Evolutionary conservation across 495 filamentous ascomycete genomes (phyloP).

Genomic region (Aspergillus cristatus): DNA sequence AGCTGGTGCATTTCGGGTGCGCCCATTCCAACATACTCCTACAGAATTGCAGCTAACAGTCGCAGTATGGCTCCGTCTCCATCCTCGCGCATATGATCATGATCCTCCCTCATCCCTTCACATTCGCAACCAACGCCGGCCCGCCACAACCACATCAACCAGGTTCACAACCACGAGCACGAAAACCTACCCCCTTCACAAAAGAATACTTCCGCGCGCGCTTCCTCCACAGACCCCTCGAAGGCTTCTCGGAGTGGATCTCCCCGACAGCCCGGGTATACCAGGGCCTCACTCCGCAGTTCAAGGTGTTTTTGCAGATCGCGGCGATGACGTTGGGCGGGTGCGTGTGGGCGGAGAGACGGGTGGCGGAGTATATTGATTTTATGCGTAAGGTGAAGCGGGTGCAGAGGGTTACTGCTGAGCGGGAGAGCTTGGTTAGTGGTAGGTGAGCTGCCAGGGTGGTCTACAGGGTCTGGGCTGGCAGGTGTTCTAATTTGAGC

Average conservation of each 20-base stretch:
- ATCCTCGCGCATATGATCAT: conserved; percentile 42
- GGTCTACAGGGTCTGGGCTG: background rate
- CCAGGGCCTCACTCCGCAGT: conserved; percentile 74
- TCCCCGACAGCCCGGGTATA: conserved; percentile 59
- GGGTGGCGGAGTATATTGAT: conserved; percentile 56
- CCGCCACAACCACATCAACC: conserved; percentile 5
- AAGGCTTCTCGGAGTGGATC: conserved; percentile 37
- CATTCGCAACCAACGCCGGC: conserved; percentile 29
- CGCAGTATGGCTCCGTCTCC: conserved; percentile 38
- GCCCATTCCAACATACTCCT: conserved; percentile 6
- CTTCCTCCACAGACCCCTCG: conserved; percentile 34
- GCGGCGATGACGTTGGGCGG: conserved; percentile 78
- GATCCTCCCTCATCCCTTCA: conserved; percentile 37
- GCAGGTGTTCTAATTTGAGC: too few relatives aligned
- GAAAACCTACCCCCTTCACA: conserved; percentile 28
- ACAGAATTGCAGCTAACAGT: background rate
- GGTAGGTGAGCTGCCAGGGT: too few relatives aligned
- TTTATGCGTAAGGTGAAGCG: conserved; percentile 48
- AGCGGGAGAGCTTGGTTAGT: conserved; percentile 40
- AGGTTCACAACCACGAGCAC: conserved; percentile 8
- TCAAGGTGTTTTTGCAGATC: conserved; percentile 88
- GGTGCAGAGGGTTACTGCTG: conserved; percentile 50
- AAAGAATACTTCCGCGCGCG: conserved; percentile 27
- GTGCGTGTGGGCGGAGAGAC: conserved; percentile 72
- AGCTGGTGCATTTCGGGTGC: conserved; percentile 36